These are phyloP conservation scores for Calonectria honghensis DNA, from an alignment of 2,329 filamentous ascomycete species.

Conservation along the genomic window DNA sequence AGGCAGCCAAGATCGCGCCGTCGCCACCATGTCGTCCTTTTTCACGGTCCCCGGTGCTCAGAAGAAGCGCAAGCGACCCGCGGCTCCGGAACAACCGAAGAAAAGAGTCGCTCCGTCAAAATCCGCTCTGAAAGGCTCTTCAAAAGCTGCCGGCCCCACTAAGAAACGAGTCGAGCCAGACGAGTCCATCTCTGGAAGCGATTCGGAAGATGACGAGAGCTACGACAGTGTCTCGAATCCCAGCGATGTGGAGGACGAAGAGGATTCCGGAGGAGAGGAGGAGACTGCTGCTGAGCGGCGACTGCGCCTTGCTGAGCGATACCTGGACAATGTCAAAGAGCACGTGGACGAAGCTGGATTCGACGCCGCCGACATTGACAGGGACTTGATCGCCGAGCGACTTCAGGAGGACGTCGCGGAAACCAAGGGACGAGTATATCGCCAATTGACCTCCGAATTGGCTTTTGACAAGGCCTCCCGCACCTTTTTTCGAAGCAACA, in stretches of 20 bases:
- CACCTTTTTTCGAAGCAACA: constrained; percentile 86
- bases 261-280: constrained; percentile 80
- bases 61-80: constrained; percentile 89
- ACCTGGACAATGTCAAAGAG: constrained; percentile 91
- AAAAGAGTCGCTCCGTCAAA: constrained; percentile 74
- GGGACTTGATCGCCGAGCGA: constrained; percentile 92
- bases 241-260: constrained; percentile 66
- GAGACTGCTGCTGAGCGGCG: constrained; percentile 94
- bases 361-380: constrained; percentile 94
- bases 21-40: constrained; percentile 88
- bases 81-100: constrained; percentile 73
- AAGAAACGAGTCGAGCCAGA: constrained; percentile 72
- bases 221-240: constrained; percentile 63
- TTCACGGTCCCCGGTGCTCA: constrained; percentile 92
- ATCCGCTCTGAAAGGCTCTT: constrained; percentile 63
- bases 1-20: constrained; percentile 52
- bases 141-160: constrained; percentile 62
- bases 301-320: constrained; percentile 90
- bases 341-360: constrained; percentile 90
- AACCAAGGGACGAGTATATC: constrained; percentile 91
- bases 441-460: constrained; percentile 83
- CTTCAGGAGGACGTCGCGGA: constrained; percentile 95
- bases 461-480: constrained; percentile 80
- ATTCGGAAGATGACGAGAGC: constrained; percentile 79
- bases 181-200: constrained; percentile 91